These are phyloP conservation scores for Psilocybe sp. DNA, from an alignment of 768 basidiomycete genomes.

Conservation along the genomic window DNA sequence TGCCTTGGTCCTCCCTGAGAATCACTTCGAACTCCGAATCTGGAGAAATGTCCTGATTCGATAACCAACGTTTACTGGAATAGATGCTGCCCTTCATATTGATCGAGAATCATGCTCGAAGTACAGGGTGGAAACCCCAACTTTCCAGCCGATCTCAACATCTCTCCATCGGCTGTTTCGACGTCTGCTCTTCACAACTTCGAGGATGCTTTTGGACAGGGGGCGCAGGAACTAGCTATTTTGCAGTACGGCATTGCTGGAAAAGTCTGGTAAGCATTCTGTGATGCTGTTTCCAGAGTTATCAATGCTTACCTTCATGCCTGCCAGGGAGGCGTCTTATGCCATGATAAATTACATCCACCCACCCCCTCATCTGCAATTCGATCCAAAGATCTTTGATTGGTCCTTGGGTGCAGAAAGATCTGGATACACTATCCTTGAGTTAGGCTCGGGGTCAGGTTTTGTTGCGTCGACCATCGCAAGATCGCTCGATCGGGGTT, in stretches of 20 bases:
- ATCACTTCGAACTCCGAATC: too few relatives aligned
- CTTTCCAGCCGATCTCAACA: too few relatives aligned
- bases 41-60: too few relatives aligned
- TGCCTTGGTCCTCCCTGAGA: too few relatives aligned
- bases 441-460: slow-evolving; percentile 81
- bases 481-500: slow-evolving; percentile 27
- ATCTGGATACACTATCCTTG: slow-evolving; percentile 42
- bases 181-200: background rate
- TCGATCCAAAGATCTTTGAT: slow-evolving; percentile 52
- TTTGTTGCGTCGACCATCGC: slow-evolving; percentile 49
- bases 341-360: slow-evolving; percentile 54
- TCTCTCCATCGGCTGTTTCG: too few relatives aligned
- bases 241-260: slow-evolving; percentile 79
- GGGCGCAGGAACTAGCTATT: slow-evolving; percentile 59
- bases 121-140: too few relatives aligned
- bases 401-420: slow-evolving; percentile 10
- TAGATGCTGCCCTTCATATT: too few relatives aligned
- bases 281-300: background rate
- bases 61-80: too few relatives aligned
- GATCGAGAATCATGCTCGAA: too few relatives aligned
- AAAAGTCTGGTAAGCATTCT: slow-evolving; percentile 65
- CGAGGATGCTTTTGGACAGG: slow-evolving; percentile 25
- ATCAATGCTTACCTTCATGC: slow-evolving; percentile 1
- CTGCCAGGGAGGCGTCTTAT: slow-evolving; percentile 72
- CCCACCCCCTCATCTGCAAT: slow-evolving; percentile 33